Evolutionary conservation across 2,329 filamentous ascomycete genomes (phyloP), one percentile per base, ranked within the genome.

Genomic region (Cladosporium sp.): DNA sequence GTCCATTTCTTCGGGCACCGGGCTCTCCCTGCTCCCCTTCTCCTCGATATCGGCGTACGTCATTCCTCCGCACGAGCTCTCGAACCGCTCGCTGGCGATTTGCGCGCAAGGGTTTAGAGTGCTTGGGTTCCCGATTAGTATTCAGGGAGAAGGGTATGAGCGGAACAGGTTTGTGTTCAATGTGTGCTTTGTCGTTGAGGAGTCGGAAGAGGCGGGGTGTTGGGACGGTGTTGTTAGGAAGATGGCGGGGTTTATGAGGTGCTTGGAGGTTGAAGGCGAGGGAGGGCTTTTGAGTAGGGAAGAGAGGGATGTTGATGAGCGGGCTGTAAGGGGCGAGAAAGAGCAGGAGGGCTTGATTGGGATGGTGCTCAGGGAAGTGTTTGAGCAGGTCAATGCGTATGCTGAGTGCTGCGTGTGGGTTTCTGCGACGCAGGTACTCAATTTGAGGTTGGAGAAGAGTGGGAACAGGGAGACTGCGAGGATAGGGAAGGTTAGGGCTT

Each of bases 81-180:
- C 93, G 81, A 95, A 96, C 73, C 90, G 92, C 64, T 87, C 92
- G 61, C 83, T 97, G 62, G 88, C 89, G 28, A 87, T 95, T 58
- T 84, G 81, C 67, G 78, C 77, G n/a, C 88, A 88, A 73, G 88
- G 90, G 47, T 88, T 92, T 74, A 86, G 87, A 59, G 85, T 99
- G 58, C 82, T 99, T 36, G 91, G 92, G 15, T 91, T 92, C 68
- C 94, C 94, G 0, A 88, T 97, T 55, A 93, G 91, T 71, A 90
- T 97, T 70, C 85, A 88, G 54, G 84, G 91, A 64, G 60, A 87
- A 40, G 84, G 92, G 64, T 83, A 86, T 58, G 88, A 88, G 66
- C 96, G 97, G 70, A 85, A 88, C 69, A 88, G 94, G 60, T 97
- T 97, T 79, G 96, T 97, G 71, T 99, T 97, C 84, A 97, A 97